A percentile compares a stretch with the other conserved stretches of the same genome.
phyloP scores from a whole-genome alignment of 768 basidiomycete species.

The Cubamyces sp. region DNA sequence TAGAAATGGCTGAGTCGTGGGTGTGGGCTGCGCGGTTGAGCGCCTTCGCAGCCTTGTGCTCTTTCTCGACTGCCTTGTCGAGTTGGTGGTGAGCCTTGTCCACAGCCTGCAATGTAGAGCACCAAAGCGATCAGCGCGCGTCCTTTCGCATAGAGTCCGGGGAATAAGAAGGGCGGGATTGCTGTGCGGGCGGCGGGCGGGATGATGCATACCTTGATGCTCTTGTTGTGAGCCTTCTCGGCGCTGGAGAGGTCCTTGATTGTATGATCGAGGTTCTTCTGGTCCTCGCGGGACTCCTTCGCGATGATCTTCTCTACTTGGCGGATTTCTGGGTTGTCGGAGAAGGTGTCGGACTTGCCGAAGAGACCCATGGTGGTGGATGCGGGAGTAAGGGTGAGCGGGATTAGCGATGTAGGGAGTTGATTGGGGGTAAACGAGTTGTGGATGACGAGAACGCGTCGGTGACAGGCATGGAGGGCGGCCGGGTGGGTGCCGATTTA shows the following conservation, averaged over 20 bases:
- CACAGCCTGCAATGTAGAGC: slow-evolving; percentile 37
- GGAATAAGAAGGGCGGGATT: not conserved
- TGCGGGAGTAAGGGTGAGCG: slow-evolving; percentile 8
- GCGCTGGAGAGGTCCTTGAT: slow-evolving; percentile 55
- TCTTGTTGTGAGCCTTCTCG: slow-evolving; percentile 58
- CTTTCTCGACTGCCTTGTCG: slow-evolving; percentile 53
- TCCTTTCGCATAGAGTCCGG: not conserved
- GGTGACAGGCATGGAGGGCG: not conserved
- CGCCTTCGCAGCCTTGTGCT: slow-evolving; percentile 53
- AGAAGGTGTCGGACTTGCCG: slow-evolving; percentile 31
- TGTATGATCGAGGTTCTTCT: slow-evolving; percentile 52
- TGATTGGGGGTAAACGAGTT: not conserved
- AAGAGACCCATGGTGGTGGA: slow-evolving; percentile 34
- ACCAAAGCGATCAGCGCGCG: not conserved
- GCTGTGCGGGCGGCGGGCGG: not conserved
- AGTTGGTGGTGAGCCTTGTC: slow-evolving; percentile 52
- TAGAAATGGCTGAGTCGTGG: slow-evolving; percentile 52
- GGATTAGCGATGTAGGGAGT: not conserved
- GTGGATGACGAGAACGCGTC: not conserved
- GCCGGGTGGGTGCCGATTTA: slow-evolving; percentile 1
- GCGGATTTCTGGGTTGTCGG: slow-evolving; percentile 37
- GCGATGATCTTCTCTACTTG: slow-evolving; percentile 49
- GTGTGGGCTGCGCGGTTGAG: slow-evolving; percentile 56
- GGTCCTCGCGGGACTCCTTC: slow-evolving; percentile 57
- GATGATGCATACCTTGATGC: slow-evolving; percentile 48